Base-by-base conservation (phyloP, 306 rosid species). In the Castanea crenata region DNA sequence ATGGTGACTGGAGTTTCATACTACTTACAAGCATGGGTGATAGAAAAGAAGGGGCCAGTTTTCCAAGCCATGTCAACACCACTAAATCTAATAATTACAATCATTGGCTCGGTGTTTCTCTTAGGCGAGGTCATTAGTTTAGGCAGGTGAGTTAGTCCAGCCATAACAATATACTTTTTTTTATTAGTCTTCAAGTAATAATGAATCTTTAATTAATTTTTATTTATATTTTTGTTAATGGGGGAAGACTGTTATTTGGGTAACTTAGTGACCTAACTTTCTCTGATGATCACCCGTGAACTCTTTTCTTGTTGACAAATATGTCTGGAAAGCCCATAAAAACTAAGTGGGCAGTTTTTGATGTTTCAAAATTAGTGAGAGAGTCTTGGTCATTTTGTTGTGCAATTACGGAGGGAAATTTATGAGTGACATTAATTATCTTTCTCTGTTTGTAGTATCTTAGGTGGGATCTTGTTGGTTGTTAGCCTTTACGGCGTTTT, bases 1-100 rank as follows among this genome's bases (percentile, higher is more conserved):
- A 5, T 79, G 76, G 89, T 62, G 74, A 85, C 83, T 4, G 86
- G 78, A 35, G 55, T 83, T 5, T 51, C 65, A 3, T 85, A 80
- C 59, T 79, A 80, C 74, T 15, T 84, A 61, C 90, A 84, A 82
- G 57, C 85, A 32, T 78, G 86, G 83, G 82, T 80, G 70, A 70
- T 84, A 35, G 76, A 85, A 55, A 78, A 83, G 74, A 85, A 79
- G 78, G 90, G 90, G 12, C 88, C 88, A 52, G 81, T 90, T 44
- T 88, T 88, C 69, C 59, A 76, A 14, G 85, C 84, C 8, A 73
- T 83, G 78, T 88, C 89, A 86, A 89, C 74, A 35, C 92, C 94
- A 20, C 55, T 90, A 2, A 88, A 80, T 61, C 84, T 86, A 52
- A 49, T 85, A 19, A 52, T 90, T 23, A 85, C 89, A 13, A 79